phyloP scores from a whole-genome alignment of 2,329 filamentous ascomycete genomes.

The Hymenoscyphus fructigenus region DNA sequence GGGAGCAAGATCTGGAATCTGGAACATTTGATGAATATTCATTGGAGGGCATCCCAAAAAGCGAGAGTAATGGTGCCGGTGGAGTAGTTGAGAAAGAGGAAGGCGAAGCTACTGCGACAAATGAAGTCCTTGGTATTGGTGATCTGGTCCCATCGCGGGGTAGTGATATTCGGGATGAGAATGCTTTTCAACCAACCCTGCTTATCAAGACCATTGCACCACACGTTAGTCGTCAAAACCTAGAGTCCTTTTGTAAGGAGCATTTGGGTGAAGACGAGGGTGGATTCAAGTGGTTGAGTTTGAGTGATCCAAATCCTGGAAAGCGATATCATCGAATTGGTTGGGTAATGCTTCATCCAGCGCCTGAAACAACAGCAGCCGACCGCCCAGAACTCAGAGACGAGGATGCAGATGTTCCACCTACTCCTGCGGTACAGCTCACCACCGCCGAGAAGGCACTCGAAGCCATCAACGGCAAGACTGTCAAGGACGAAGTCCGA shows the following conservation, averaged over 20 bases:
- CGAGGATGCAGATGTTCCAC: conserved; percentile 57
- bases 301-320: conserved; percentile 94
- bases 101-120: conserved; percentile 86
- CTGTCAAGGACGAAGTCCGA: conserved; percentile 87
- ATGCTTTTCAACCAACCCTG: conserved; percentile 82
- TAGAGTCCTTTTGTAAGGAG: conserved; percentile 93
- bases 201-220: conserved; percentile 98
- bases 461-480: conserved; percentile 95
- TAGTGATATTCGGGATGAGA: conserved; percentile 86
- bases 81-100: conserved; percentile 91
- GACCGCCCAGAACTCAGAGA: conserved; percentile 72
- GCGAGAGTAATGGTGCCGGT: conserved; percentile 82
- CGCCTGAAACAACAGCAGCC: conserved; percentile 63
- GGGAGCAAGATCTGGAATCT: conserved; percentile 82
- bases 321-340: conserved; percentile 98
- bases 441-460: conserved; percentile 81
- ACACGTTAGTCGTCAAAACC: conserved; percentile 88
- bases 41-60: conserved; percentile 90
- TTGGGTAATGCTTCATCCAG: conserved; percentile 93
- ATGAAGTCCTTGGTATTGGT: conserved; percentile 89
- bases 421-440: conserved; percentile 42
- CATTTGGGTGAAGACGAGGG: conserved; percentile 88
- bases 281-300: conserved; percentile 91
- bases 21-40: conserved; percentile 94
- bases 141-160: conserved; percentile 82